Conservation (phyloP, 2,329 filamentous ascomycete species). For the Alternaria novae-zelandiae region DNA sequence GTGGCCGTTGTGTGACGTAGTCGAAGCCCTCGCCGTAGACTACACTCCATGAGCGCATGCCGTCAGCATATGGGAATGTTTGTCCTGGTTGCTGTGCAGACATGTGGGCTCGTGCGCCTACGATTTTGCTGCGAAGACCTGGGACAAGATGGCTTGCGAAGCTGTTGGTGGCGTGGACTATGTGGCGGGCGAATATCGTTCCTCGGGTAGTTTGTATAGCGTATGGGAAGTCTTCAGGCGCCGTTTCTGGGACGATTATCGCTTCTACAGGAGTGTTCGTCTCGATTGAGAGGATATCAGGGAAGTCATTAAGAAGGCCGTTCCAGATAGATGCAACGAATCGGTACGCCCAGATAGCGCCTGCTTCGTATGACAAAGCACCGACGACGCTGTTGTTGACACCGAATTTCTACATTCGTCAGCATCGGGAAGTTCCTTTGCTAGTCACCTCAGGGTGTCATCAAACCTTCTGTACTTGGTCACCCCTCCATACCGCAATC, state of each 20-base stretch:
- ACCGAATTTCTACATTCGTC: constrained; percentile 8
- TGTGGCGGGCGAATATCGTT: constrained; percentile 54
- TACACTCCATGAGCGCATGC: constrained; percentile 59
- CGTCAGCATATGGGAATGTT: constrained; percentile 38
- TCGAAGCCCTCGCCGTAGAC: constrained; percentile 11
- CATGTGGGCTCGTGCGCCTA: constrained; percentile 51
- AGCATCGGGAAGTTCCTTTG: background rate
- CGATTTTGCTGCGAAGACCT: constrained; percentile 45
- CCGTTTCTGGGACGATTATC: constrained; percentile 26
- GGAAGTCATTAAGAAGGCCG: constrained; percentile 16
- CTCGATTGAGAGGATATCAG: background rate
- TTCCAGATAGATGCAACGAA: constrained; percentile 19
- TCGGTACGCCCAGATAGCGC: constrained; percentile 24
- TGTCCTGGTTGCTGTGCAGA: constrained; percentile 55
- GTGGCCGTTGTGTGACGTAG: constrained; percentile 12
- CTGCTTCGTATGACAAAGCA: constrained; percentile 40
- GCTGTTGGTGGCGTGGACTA: constrained; percentile 66
- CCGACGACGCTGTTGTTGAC: constrained; percentile 22
- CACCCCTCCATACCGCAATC: background rate
- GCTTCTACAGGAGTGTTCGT: constrained; percentile 17
- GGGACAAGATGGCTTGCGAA: constrained; percentile 61
- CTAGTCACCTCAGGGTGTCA: background rate
- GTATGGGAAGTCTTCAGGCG: constrained; percentile 44
- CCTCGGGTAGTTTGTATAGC: constrained; percentile 56
- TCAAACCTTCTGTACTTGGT: constrained; percentile 2